Evolutionary conservation across 768 basidiomycete genomes (phyloP).

Genomic region (Pulveroboletus ravenelii): DNA sequence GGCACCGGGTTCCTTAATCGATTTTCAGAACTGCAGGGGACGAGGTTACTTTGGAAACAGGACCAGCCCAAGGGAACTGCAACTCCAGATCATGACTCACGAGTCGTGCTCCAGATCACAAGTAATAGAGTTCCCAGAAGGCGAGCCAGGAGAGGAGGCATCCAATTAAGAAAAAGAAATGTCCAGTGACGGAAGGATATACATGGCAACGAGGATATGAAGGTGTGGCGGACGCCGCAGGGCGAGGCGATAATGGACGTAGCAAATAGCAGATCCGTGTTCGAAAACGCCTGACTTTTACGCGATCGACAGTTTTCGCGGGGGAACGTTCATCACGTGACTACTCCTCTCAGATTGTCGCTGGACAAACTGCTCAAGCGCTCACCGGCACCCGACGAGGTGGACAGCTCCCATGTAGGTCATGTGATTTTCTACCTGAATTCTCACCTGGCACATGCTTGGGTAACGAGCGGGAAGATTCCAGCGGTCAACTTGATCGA

Average conservation of each 20-base stretch:
- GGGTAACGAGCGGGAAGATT: background rate
- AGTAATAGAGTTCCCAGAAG: constrained; percentile 17
- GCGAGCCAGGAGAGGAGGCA: constrained; percentile 5
- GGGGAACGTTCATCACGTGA: constrained; percentile 4
- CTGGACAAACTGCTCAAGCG: too few species aligned
- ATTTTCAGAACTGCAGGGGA: constrained; percentile 19
- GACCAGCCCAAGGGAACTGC: constrained; percentile 7
- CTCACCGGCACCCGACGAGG: too few species aligned
- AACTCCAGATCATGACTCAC: constrained; percentile 25
- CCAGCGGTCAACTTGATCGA: constrained; percentile 14
- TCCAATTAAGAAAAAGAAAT: constrained; percentile 22
- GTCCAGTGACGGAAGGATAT: constrained; percentile 19
- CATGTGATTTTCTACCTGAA: too few species aligned
- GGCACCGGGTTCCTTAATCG: constrained; percentile 28
- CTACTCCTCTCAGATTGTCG: too few species aligned
- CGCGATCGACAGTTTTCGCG: constrained; percentile 7
- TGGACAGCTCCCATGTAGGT: too few species aligned
- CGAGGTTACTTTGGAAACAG: constrained; percentile 26
- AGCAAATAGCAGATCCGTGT: constrained; percentile 13
- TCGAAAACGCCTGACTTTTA: background rate
- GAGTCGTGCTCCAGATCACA: constrained; percentile 13
- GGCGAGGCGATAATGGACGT: constrained; percentile 9
- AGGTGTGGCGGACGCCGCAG: constrained; percentile 25
- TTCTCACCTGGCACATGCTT: too few species aligned
- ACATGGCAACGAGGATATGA: constrained; percentile 20